A percentile compares a stretch with the other conserved stretches of the same genome.
These are phyloP conservation scores for Camellia granthamiana DNA, from an alignment of 148 eudicot species.

Conservation along the genomic window DNA sequence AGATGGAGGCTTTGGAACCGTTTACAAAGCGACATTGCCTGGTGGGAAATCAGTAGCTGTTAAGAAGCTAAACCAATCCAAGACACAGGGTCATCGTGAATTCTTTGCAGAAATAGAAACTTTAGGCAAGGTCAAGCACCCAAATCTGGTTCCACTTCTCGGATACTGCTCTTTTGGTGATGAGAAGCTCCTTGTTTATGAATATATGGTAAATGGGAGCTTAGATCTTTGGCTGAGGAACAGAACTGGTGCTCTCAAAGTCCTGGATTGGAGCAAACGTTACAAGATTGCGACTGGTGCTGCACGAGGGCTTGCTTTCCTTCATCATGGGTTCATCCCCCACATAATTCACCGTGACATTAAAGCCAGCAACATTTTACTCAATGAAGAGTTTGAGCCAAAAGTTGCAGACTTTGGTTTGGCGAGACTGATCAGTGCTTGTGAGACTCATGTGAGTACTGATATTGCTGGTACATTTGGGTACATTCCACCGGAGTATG, in stretches of 20 bases:
- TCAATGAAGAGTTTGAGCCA: conserved; percentile 47
- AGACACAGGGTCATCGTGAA: conserved; percentile 50
- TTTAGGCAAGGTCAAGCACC: conserved; percentile 52
- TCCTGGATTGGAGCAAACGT: conserved; percentile 40
- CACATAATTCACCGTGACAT: conserved; percentile 58
- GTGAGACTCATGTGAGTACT: conserved; percentile 61
- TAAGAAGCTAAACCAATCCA: conserved; percentile 50
- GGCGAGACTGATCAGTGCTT: conserved; percentile 53
- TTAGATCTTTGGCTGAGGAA: conserved; percentile 49
- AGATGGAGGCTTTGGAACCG: conserved; percentile 59
- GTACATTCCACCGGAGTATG: conserved; percentile 62
- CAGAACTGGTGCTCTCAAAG: conserved; percentile 34
- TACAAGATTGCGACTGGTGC: conserved; percentile 46
- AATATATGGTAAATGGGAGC: conserved; percentile 56
- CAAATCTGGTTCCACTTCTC: conserved; percentile 48
- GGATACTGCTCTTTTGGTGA: conserved; percentile 54
- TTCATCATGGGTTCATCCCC: conserved; percentile 54
- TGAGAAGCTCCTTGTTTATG: conserved; percentile 53
- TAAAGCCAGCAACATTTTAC: conserved; percentile 50
- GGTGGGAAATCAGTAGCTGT: conserved; percentile 40
- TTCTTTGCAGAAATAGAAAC: conserved; percentile 60
- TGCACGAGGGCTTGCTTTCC: conserved; percentile 51
- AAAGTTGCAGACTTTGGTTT: conserved; percentile 59
- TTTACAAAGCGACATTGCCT: conserved; percentile 51
- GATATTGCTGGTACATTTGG: conserved; percentile 60